phyloP scores from a whole-genome alignment of 345 rosid genomes.

The Noccaea bulbosa region DNA sequence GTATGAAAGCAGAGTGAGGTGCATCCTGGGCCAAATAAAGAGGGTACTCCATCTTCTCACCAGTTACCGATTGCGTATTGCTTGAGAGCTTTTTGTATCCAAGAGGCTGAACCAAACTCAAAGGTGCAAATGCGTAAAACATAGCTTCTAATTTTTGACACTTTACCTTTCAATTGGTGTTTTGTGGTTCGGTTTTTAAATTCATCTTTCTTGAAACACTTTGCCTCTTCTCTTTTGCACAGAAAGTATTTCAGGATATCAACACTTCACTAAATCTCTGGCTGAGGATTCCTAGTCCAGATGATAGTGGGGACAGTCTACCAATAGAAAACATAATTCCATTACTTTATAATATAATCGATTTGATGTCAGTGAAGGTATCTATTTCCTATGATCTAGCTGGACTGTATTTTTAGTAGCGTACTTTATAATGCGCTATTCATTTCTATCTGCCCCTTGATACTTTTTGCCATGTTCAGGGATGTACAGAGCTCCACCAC shows the following conservation, averaged over 20 bases:
- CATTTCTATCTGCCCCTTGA: slow-evolving; percentile 22
- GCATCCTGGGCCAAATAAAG: slow-evolving; percentile 28
- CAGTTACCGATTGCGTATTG: slow-evolving; percentile 70
- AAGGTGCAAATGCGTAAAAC: slow-evolving; percentile 60
- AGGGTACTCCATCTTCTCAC: slow-evolving; percentile 45
- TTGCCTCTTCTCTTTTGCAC: slow-evolving; percentile 39
- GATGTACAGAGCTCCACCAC: slow-evolving; percentile 54
- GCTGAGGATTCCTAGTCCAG: slow-evolving; percentile 48
- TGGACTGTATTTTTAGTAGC: slow-evolving; percentile 24
- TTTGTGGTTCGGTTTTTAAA: slow-evolving; percentile 33
- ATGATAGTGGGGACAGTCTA: slow-evolving; percentile 43
- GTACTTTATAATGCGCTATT: slow-evolving; percentile 7
- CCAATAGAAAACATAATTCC: slow-evolving; percentile 51
- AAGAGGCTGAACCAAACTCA: slow-evolving; percentile 80
- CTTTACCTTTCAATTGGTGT: slow-evolving; percentile 20
- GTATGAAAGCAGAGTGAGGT: slow-evolving; percentile 49
- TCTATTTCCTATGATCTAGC: slow-evolving; percentile 21
- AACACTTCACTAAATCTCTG: slow-evolving; percentile 64
- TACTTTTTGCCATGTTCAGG: slow-evolving; percentile 55
- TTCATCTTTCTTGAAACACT: slow-evolving; percentile 23
- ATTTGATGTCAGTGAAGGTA: slow-evolving; percentile 84
- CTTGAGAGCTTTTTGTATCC: slow-evolving; percentile 71
- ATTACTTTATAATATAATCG: slow-evolving; percentile 63
- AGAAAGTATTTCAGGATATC: slow-evolving; percentile 69
- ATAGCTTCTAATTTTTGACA: slow-evolving; percentile 39